Base-by-base conservation (phyloP, 2,329 filamentous ascomycete genomes). In the Camptophora hylomeconis region DNA sequence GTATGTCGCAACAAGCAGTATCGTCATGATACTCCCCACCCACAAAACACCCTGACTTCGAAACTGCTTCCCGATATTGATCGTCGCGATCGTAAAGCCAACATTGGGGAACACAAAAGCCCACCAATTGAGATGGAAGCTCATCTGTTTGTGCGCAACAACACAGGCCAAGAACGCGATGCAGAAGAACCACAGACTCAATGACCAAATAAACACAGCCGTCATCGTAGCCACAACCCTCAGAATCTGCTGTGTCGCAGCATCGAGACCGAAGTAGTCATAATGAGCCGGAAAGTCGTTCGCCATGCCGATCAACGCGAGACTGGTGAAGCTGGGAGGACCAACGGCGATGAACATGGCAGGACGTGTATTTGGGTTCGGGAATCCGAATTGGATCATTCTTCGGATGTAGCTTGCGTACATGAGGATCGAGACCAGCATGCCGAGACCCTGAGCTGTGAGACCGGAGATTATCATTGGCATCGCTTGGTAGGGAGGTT, bases 331-430 rank as follows among this genome's bases (percentile, higher is more conserved):
- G 1, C 73, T 67, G 1, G 76, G 75, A 2, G 78, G 75, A 0
- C 78, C 78, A n/a, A 81, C 77, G 35, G 73, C 75, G 58, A 83
- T 80, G 57, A 80, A 82, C 48, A 83, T 67, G 1, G 70, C 76
- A 0, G 77, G 72, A 28, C 77, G 60, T 36, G 76, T 72, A 44
- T 78, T 72, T 5, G 68, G 60, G 39, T 59, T 52, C 0, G 76
- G 76, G 10, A 80, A 62, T 2, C 76, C 69, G 2, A 63, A 61
- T 40, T 72, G 65, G 70, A 82, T 77, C n/a, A 82, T 59, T 4
- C 78, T 67, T 22, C 72, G 73, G 32, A 81, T 68, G 61, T 79
- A 80, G 47, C 76, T 69, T 0, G 75, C 62, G 45, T 80, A 80
- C 73, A 82, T 80, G 53, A 80, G 65, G 30, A 75, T 61, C 3